Evolutionary conservation across 345 rosid species (phyloP), one percentile per base, ranked within the genome.

Genomic region (Citrus inodora): DNA sequence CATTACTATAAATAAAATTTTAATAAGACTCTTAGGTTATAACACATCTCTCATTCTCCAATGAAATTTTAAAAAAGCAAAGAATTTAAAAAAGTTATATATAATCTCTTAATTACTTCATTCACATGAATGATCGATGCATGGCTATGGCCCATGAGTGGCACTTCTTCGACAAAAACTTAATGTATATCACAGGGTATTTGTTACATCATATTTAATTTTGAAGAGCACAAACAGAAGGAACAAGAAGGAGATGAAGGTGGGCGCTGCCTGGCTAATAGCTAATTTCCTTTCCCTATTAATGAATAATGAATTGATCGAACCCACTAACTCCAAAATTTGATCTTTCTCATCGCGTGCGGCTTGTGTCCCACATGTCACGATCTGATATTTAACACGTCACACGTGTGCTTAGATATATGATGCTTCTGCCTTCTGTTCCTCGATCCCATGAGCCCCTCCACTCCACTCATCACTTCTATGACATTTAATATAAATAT

Each of bases 401-500:
- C 83, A 76, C 87, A 73, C 85, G 85, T 75, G 85, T 78, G 82
- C 80, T 76, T 16, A 53, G 67, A 46, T 46, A 3, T 46, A 46
- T 13, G 17, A 46, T 46, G 1, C 51, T 46, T 46, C 17, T 11
- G 51, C 51, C 24, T 48, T 70, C n/a, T 70, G 59, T 48, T n/a
- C 73, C 59, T 70, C 73, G 22, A 16, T 17, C 33, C 35, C 35
- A 27, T 14, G 37, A 70, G 28, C 67, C 59, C 70, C 1, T 42
- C 28, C 5, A 58, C 7, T 27, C 58, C 11, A n/a, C 6, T 11
- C 76, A 10, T 21, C 53, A 40, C 33, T 30, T 33, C 16, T 33
- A 46, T 14, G 13, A 4, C 75, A 70, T 78, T 64, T 72, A 79
- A 73, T 76, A 55, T 40, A 10, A 60, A 32, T 22, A 61, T 32